Base-by-base conservation (phyloP, 768 basidiomycete genomes). In the Termitomyces sp. region DNA sequence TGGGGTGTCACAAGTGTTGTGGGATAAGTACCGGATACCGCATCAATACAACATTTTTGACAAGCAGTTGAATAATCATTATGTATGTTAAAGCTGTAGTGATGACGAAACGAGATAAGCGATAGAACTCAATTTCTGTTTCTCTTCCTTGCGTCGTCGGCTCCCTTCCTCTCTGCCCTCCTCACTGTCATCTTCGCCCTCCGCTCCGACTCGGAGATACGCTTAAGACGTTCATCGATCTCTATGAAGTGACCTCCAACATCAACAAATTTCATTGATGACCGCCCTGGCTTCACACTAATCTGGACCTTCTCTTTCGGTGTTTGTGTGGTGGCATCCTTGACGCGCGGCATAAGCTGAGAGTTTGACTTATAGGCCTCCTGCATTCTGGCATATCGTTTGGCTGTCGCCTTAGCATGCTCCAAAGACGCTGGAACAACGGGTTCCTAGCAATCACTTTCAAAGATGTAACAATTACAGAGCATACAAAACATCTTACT, bases 191-290 rank as follows among this genome's bases (percentile, higher is more conserved):
- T 62, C 42, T 62, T 70, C 8, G 77, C 72, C 60, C 83, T 76
- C 46, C 85, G 78, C 61, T 79, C 77, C 0, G 81, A 77, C 58
- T 75, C 75, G 24, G 77, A 75, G 55, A 81, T 76, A 45, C 87
- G 76, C 60, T 77, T 76, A 52, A 77, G 63, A 12, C 76, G 79
- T 52, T 84, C 83, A 44, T 81, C 77, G 33, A 79, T 70, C 46
- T 89, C 78, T 57, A 91, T 67, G 68, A 88, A 91, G 67, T 85
- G 81, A 24, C 80, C 79, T 1, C 91, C 91, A 4, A 92, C 83
- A 66, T 93, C 91, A 18, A 89, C 73, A 64, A 93, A 90, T 66
- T 80, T 80, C 48, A 89, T 77, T 2, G 81, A 66, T 9, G 86
- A 79, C 42, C 84, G 82, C 16, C 81, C 81, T 8, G 68, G 63